These are phyloP conservation scores for Hyaloscypha variabilis DNA, from an alignment of 495 filamentous ascomycete genomes.

Conservation along the genomic window DNA sequence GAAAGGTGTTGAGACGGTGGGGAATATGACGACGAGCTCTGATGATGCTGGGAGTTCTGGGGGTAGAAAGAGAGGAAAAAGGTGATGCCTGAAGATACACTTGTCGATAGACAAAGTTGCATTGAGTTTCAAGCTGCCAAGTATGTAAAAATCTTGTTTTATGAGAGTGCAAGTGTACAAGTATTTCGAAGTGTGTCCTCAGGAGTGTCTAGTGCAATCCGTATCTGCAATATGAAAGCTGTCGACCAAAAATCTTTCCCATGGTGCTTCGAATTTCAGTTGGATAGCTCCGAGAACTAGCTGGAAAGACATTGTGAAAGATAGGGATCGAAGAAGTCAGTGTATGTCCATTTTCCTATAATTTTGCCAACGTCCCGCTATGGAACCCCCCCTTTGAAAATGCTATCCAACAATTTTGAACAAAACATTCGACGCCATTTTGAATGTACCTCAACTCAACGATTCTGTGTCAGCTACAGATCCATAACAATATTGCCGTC, in stretches of 20 bases:
- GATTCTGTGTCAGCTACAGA: neutral
- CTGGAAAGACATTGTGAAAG: too few species aligned
- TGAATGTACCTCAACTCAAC: neutral
- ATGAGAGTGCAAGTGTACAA: neutral
- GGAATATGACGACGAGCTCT: conserved; percentile 20
- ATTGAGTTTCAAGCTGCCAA: too few species aligned
- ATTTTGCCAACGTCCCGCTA: neutral
- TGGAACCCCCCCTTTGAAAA: neutral
- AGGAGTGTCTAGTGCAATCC: too few species aligned
- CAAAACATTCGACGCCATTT: neutral
- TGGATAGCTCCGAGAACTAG: too few species aligned
- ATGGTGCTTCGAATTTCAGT: too few species aligned
- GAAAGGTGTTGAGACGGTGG: conserved; percentile 20
- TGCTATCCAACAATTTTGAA: neutral
- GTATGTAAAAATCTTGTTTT: neutral
- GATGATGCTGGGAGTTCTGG: conserved; percentile 20
- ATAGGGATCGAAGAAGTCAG: too few species aligned
- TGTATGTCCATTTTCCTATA: neutral
- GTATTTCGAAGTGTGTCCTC: too few species aligned
- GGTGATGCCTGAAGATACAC: neutral
- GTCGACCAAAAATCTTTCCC: too few species aligned
- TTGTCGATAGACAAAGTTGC: neutral
- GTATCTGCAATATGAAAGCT: too few species aligned
- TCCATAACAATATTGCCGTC: neutral
- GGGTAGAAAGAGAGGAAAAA: conserved; percentile 18